Conservation (phyloP, 495 filamentous ascomycete genomes). For the Neurospora tetraspora region DNA sequence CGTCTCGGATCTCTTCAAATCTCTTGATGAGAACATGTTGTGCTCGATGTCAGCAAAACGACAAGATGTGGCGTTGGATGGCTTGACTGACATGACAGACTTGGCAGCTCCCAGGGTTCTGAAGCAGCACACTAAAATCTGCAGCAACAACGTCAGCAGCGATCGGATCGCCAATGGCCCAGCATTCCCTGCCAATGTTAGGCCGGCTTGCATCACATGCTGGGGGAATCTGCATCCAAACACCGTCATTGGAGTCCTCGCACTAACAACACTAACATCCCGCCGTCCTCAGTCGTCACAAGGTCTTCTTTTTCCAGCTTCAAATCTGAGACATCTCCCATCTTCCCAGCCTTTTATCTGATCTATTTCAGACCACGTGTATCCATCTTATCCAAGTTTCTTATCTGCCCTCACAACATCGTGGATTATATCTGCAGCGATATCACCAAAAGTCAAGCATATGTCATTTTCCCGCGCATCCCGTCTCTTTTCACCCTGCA, state of each 20-base stretch:
- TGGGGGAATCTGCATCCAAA: not conserved
- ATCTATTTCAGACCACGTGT: not conserved
- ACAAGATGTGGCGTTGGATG: not conserved
- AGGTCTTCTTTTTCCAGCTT: not conserved
- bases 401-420: not conserved
- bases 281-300: not conserved
- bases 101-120: not conserved
- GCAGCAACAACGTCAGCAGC: slow-evolving; percentile 5
- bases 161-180: not conserved
- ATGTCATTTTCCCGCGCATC: not conserved
- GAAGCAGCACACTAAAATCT: slow-evolving; percentile 2
- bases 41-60: not conserved
- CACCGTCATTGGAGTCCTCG: not conserved
- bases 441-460: not conserved
- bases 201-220: slow-evolving; percentile 13
- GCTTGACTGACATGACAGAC: not conserved
- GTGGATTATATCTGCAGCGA: not conserved
- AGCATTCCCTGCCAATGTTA: not conserved
- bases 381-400: not conserved
- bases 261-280: not conserved
- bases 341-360: not conserved
- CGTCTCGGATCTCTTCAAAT: not conserved
- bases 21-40: not conserved
- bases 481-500: not conserved
- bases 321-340: not conserved